Evolutionary conservation across 345 rosid species (phyloP).

Genomic region (Eucalyptus polyanthemos): DNA sequence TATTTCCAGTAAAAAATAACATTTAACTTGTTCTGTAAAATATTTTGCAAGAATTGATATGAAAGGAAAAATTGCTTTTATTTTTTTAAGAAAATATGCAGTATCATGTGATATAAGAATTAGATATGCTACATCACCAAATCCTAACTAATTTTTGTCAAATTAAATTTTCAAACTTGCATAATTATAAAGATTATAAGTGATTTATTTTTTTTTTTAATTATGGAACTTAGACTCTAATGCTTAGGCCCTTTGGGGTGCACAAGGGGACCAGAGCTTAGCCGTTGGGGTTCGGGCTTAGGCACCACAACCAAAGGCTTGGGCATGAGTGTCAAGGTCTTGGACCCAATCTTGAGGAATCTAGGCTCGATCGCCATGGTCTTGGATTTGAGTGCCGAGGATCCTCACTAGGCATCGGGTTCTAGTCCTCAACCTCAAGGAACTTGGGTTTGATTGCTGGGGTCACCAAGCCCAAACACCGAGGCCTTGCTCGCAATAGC

Average conservation of each 20-base stretch:
- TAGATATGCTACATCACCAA: neutral
- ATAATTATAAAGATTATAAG: neutral
- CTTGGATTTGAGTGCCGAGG: neutral
- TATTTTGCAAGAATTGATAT: neutral
- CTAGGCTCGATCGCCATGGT: neutral
- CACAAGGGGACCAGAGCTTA: neutral
- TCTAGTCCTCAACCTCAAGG: neutral
- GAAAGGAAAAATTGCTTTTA: neutral
- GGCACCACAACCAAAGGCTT: neutral
- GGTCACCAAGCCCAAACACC: neutral
- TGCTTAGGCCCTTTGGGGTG: neutral
- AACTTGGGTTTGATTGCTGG: neutral
- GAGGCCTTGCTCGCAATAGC: fast-evolving
- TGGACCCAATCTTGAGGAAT: neutral
- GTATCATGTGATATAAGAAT: neutral
- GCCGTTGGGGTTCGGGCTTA: neutral
- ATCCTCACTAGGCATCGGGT: neutral
- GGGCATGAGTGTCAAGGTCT: neutral
- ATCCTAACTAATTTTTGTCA: neutral
- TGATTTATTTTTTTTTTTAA: neutral
- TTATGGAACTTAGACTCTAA: neutral
- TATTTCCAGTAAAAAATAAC: neutral
- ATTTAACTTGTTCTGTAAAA: neutral
- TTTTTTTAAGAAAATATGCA: neutral
- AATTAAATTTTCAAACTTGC: neutral